phyloP scores from a whole-genome alignment of 2,329 filamentous ascomycete species.

The Calonectria henricotiae region DNA sequence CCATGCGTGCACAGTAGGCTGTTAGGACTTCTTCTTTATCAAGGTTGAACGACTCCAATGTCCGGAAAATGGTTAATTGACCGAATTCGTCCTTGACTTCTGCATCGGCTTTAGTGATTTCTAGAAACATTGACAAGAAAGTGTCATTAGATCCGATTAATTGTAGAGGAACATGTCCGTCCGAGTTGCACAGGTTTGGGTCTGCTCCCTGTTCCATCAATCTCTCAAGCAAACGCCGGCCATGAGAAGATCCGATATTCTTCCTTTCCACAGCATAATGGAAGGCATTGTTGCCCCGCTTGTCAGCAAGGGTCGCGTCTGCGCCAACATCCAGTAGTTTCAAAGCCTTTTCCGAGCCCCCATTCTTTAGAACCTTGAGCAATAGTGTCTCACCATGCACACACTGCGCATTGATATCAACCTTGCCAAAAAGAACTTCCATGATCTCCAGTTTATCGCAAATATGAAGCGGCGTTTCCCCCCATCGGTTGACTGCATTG shows the following conservation, averaged over 20 bases:
- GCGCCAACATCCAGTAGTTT: background rate
- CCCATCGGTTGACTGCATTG: slow-evolving; percentile 38
- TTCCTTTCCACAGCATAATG: background rate
- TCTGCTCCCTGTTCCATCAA: background rate
- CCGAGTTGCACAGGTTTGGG: background rate
- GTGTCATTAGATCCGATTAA: background rate
- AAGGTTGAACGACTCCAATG: background rate
- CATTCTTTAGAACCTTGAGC: background rate
- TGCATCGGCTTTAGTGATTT: background rate
- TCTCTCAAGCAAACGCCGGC: background rate
- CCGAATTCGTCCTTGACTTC: background rate
- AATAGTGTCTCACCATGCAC: background rate
- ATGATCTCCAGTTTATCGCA: background rate
- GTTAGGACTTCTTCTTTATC: background rate
- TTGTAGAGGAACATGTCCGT: background rate
- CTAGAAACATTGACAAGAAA: background rate
- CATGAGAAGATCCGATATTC: background rate
- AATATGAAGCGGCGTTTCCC: slow-evolving; percentile 22
- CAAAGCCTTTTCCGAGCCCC: background rate
- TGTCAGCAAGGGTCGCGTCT: background rate
- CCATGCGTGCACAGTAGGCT: background rate
- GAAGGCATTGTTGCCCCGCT: background rate
- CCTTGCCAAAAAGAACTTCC: slow-evolving; percentile 33
- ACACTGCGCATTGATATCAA: background rate
- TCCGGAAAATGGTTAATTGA: background rate